A percentile compares a stretch with the other conserved stretches of the same genome.
These are phyloP conservation scores for Desmodesmus armatus DNA, from an alignment of 139 green algal genomes.

Conservation along the genomic window DNA sequence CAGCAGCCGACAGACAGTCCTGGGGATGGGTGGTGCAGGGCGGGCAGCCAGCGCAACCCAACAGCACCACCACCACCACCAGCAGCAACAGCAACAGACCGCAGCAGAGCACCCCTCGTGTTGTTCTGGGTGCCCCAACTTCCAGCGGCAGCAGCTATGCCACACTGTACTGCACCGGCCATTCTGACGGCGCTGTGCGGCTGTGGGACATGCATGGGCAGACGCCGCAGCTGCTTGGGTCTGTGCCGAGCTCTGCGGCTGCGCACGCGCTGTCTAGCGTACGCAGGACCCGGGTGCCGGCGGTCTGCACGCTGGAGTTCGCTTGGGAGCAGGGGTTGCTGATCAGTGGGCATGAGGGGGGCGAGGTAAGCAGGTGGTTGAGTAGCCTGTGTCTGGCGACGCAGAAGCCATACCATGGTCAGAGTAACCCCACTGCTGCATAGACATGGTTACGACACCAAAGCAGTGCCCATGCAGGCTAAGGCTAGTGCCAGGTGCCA, in stretches of 20 bases:
- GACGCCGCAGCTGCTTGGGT: constrained; percentile 45
- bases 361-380: constrained; percentile 20
- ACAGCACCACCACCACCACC: background rate
- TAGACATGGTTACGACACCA: too few species aligned
- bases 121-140: background rate
- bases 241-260: constrained; percentile 20
- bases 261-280: background rate
- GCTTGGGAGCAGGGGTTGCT: constrained; percentile 59
- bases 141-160: constrained; percentile 17
- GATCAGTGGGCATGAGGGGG: constrained; percentile 50
- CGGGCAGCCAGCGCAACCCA: background rate
- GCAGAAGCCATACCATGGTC: too few species aligned
- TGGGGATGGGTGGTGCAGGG: constrained; percentile 6
- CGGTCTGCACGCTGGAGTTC: constrained; percentile 50
- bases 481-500: too few species aligned
- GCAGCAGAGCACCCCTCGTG: background rate
- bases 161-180: constrained; percentile 46
- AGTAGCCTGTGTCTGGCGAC: too few species aligned
- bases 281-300: background rate
- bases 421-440: too few species aligned
- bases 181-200: constrained; percentile 54
- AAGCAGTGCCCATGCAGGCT: too few species aligned
- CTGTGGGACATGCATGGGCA: constrained; percentile 57
- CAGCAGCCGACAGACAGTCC: background rate
- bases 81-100: constrained; percentile 12